Evolutionary conservation across 345 rosid genomes (phyloP).

Genomic region (Syzygium jambos): DNA sequence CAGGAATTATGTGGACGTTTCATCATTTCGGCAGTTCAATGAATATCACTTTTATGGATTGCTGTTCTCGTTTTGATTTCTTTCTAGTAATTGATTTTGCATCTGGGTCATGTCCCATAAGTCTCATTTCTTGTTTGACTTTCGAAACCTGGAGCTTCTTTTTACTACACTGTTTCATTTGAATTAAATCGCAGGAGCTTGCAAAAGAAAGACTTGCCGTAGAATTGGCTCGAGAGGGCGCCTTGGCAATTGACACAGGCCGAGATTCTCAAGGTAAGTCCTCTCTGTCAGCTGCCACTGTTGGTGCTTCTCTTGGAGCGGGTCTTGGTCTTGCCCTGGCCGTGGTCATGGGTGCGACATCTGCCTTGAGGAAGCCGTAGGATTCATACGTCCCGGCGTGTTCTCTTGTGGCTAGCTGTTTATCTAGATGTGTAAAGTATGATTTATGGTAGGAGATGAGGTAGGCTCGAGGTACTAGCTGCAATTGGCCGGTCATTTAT

Average conservation of each 20-base stretch:
- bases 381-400: neutral
- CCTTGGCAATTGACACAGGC: constrained; percentile 17
- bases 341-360: constrained; percentile 94
- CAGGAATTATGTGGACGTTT: neutral
- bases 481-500: constrained; percentile 4
- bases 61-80: neutral
- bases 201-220: constrained; percentile 21
- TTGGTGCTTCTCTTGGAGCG: constrained; percentile 96
- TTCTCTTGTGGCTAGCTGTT: neutral
- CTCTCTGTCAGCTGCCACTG: constrained; percentile 70
- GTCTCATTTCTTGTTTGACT: neutral
- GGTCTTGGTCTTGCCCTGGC: constrained; percentile 89
- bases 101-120: neutral
- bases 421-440: constrained; percentile 1
- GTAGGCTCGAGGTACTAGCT: neutral
- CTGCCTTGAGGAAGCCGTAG: constrained; percentile 83
- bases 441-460: neutral
- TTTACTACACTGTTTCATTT: neutral
- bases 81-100: neutral
- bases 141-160: neutral
- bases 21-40: neutral
- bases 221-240: constrained; percentile 67
- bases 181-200: constrained; percentile 46
- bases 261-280: constrained; percentile 41
- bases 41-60: neutral